Conservation (phyloP, 1,284 basidiomycete species). For the Sporisorium graminicola region DNA sequence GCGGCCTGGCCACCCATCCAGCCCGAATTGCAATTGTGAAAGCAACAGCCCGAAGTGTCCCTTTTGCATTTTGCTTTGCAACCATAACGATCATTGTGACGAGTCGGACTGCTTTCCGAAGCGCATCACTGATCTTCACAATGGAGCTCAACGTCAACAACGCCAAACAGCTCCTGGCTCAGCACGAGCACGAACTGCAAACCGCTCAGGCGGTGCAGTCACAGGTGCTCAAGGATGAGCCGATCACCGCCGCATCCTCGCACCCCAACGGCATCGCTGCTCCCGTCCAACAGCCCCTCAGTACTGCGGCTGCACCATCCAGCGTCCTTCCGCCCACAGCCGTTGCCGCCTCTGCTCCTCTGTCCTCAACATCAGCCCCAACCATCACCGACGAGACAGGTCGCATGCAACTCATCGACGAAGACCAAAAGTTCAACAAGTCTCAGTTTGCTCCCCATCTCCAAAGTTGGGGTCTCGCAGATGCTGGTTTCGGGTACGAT, state of each 20-base stretch:
- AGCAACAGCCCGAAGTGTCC: background rate
- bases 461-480: constrained; percentile 58
- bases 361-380: background rate
- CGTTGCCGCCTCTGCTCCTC: too few relatives aligned
- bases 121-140: background rate
- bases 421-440: constrained; percentile 63
- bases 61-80: background rate
- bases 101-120: constrained; percentile 4
- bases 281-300: background rate
- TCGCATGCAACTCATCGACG: constrained; percentile 67
- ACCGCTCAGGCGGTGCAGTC: constrained; percentile 21
- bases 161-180: constrained; percentile 43
- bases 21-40: background rate
- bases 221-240: constrained; percentile 16
- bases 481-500: constrained; percentile 68
- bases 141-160: constrained; percentile 55
- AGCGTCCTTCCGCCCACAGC: background rate
- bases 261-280: constrained; percentile 15
- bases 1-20: background rate
- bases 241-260: constrained; percentile 20
- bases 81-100: background rate
- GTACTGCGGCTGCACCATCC: background rate
- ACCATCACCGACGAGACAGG: constrained; percentile 19
- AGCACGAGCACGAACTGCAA: constrained; percentile 34
- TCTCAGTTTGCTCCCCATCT: constrained; percentile 53